Evolutionary conservation across 2,329 filamentous ascomycete genomes (phyloP).

Genomic region (Alternaria rosae): DNA sequence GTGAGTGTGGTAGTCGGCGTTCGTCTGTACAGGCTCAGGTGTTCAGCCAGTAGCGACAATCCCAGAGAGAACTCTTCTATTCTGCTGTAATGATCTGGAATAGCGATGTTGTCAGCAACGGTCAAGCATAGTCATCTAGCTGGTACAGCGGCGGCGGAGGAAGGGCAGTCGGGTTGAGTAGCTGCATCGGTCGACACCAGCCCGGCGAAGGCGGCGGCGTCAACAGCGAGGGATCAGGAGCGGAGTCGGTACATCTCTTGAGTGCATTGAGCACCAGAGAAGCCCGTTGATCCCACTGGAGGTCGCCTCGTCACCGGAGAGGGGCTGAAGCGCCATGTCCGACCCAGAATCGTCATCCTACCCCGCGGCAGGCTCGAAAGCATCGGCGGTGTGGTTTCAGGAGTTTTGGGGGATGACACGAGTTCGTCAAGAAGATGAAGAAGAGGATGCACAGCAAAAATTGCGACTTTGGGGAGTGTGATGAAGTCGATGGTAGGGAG

Average conservation of each 20-base stretch:
- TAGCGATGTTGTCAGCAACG: not conserved
- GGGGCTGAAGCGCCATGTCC: not conserved
- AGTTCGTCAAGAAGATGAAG: not conserved
- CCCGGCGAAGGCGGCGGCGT: not conserved
- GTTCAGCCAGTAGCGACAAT: not conserved
- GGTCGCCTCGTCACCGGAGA: not conserved
- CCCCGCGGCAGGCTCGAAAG: not conserved
- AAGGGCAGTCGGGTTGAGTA: not conserved
- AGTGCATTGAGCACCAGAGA: not conserved
- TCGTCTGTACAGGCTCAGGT: not conserved
- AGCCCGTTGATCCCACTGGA: not conserved
- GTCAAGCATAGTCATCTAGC: not conserved
- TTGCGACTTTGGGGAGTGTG: not conserved
- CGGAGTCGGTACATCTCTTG: not conserved
- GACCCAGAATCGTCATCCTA: not conserved
- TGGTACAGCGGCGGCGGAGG: not conserved
- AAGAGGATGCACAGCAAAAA: not conserved
- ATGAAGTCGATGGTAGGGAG: not conserved
- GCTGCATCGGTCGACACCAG: not conserved
- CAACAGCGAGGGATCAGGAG: not conserved
- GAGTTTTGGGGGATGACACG: not conserved
- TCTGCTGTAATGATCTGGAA: not conserved
- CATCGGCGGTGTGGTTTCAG: not conserved
- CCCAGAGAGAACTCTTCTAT: not conserved
- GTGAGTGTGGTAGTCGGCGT: not conserved